phyloP scores from a whole-genome alignment of 2,329 filamentous ascomycete genomes.

The Colletotrichum karsti region DNA sequence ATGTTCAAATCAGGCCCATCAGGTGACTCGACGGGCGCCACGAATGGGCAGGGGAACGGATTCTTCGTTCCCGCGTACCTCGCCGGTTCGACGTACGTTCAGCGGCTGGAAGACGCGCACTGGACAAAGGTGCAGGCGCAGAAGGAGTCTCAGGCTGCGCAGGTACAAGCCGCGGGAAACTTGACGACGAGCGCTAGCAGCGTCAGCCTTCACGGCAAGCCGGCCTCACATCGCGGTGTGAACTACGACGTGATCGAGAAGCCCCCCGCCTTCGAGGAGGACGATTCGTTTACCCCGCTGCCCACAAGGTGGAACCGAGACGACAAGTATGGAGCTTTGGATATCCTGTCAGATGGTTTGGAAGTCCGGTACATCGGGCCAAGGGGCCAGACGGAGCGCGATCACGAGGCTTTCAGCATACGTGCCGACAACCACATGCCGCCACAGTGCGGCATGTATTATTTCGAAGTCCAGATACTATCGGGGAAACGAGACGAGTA shows the following conservation, averaged over 20 bases:
- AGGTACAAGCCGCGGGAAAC: conserved; percentile 52
- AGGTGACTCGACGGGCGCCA: conserved; percentile 28
- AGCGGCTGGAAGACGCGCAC: conserved; percentile 77
- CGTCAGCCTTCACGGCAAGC: conserved; percentile 61
- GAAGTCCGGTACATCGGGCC: conserved; percentile 70
- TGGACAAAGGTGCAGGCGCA: conserved; percentile 64
- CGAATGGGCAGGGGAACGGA: conserved; percentile 40
- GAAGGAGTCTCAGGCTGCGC: conserved; percentile 55
- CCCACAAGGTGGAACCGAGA: conserved; percentile 84
- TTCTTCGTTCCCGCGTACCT: conserved; percentile 92
- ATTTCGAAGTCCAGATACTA: conserved; percentile 77
- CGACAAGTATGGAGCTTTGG: conserved; percentile 78
- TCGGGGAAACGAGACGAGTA: conserved; percentile 64
- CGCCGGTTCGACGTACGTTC: conserved; percentile 78
- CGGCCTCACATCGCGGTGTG: conserved; percentile 76
- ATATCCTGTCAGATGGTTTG: conserved; percentile 77
- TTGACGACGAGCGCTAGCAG: conserved; percentile 62
- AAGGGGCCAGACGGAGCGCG: conserved; percentile 58
- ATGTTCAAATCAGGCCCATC: conserved; percentile 48
- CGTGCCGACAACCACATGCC: conserved; percentile 89
- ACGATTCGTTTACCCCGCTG: conserved; percentile 69
- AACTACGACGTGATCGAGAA: conserved; percentile 88
- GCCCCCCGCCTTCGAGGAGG: conserved; percentile 66
- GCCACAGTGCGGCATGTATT: conserved; percentile 90
- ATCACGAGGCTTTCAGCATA: conserved; percentile 82